Evolutionary conservation across 805 yeast genomes (phyloP).

Genomic region (Komagataella populi): DNA sequence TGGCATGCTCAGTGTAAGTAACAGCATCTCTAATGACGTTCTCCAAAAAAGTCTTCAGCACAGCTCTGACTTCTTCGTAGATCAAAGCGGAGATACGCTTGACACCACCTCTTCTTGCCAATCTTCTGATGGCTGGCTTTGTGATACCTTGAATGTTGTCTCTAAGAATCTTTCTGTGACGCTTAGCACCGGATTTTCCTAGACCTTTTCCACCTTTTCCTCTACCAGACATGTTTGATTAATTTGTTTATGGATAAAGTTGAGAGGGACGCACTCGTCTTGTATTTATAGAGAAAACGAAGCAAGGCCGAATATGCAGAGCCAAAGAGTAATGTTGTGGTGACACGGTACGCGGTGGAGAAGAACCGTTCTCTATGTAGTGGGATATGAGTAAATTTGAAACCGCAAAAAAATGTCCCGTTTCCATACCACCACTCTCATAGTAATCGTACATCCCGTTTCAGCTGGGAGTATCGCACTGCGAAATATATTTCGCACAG

Average conservation of each 20-base stretch:
- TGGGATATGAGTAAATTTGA: neutral
- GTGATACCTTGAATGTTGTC: constrained; percentile 99
- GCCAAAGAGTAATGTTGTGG: neutral
- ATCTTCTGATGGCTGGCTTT: constrained; percentile 99
- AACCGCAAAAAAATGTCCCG: neutral
- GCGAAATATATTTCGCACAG: neutral
- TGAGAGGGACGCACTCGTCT: constrained; percentile 3
- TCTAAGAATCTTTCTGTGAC: constrained; percentile 99
- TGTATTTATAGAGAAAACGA: neutral
- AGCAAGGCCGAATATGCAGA: neutral
- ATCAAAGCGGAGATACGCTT: constrained; percentile 98
- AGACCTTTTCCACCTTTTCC: constrained; percentile 99
- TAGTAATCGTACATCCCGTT: neutral
- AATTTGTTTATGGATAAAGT: constrained; percentile 11
- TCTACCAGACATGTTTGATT: constrained; percentile 82
- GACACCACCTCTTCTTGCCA: constrained; percentile 99
- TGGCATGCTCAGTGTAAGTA: constrained; percentile 99
- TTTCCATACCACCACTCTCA: neutral
- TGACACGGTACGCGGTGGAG: neutral
- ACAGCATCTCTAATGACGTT: constrained; percentile 98
- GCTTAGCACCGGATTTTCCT: constrained; percentile 99
- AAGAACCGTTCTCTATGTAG: neutral
- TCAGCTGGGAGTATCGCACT: neutral
- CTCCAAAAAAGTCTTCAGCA: constrained; percentile 89
- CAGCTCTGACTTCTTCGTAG: constrained; percentile 98